A percentile compares a stretch with the other conserved stretches of the same genome.
phyloP scores from a whole-genome alignment of 1,284 basidiomycete species.

The Fomes fomentarius region DNA sequence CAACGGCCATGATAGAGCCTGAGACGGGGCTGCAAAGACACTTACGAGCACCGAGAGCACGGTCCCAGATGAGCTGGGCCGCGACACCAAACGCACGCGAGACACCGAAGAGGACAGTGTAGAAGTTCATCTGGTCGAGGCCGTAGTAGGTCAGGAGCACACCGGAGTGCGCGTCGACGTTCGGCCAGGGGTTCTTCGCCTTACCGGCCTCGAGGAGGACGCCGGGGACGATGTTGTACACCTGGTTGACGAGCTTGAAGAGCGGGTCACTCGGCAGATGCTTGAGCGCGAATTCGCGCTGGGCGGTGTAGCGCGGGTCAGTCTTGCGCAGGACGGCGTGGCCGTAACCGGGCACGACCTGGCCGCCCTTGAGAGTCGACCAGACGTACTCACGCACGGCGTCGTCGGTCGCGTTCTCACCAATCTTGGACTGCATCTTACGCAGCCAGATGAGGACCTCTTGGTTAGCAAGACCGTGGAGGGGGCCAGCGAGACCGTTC shows the following conservation, averaged over 20 bases:
- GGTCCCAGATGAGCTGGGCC: constrained; percentile 93
- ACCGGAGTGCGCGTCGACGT: constrained; percentile 98
- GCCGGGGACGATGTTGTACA: constrained; percentile 92
- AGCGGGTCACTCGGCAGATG: constrained; percentile 86
- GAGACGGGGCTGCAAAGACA: background rate
- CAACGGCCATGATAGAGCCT: background rate
- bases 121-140: constrained; percentile 88
- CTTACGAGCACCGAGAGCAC: constrained; percentile 88
- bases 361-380: constrained; percentile 88
- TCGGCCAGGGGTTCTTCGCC: constrained; percentile 93
- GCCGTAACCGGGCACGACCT: constrained; percentile 94
- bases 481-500: constrained; percentile 95
- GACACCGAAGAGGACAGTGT: constrained; percentile 97
- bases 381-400: constrained; percentile 92
- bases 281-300: constrained; percentile 92
- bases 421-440: constrained; percentile 88
- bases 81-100: constrained; percentile 92
- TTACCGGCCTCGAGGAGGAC: constrained; percentile 94
- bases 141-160: constrained; percentile 92
- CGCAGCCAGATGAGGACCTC: constrained; percentile 90
- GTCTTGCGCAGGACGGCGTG: constrained; percentile 98
- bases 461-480: constrained; percentile 97
- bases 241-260: constrained; percentile 93
- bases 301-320: constrained; percentile 96
- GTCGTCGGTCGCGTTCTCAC: constrained; percentile 81